A percentile compares a stretch with the other conserved stretches of the same genome.
phyloP scores from a whole-genome alignment of 1,139 yeast species.

The Debaryomyces psychrophilus region DNA sequence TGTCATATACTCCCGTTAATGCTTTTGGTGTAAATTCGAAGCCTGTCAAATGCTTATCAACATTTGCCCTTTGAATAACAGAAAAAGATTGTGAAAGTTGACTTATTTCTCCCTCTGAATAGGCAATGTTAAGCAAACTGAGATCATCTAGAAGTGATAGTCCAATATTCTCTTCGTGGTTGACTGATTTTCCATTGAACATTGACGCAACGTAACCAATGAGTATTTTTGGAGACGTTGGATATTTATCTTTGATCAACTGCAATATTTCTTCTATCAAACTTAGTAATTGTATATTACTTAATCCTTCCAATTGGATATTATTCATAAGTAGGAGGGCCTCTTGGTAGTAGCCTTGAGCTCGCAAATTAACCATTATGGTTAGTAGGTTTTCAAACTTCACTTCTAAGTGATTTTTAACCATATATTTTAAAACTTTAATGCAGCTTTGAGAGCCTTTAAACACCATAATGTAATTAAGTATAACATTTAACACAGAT shows the following conservation, averaged over 20 bases:
- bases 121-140: conserved; percentile 20
- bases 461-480: conserved; percentile 41
- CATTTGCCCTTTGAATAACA: conserved; percentile 31
- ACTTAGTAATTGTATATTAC: conserved; percentile 19
- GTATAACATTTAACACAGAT: conserved; percentile 30
- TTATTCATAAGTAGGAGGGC: conserved; percentile 40
- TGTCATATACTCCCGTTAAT: conserved; percentile 32
- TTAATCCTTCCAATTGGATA: conserved; percentile 28
- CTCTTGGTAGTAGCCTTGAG: conserved; percentile 35
- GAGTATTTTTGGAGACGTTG: conserved; percentile 37
- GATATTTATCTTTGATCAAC: conserved; percentile 35
- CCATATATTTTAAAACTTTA: conserved; percentile 39
- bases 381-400: conserved; percentile 28
- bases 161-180: conserved; percentile 15
- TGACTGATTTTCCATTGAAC: conserved; percentile 20
- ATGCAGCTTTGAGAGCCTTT: conserved; percentile 40
- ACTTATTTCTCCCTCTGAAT: conserved; percentile 1
- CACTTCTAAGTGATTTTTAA: conserved; percentile 30
- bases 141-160: conserved; percentile 30
- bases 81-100: conserved; percentile 6
- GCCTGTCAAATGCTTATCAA: conserved; percentile 34
- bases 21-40: conserved; percentile 27
- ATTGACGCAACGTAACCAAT: conserved; percentile 43
- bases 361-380: conserved; percentile 33
- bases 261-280: conserved; percentile 37